Evolutionary conservation across 2,329 filamentous ascomycete species (phyloP).

Genomic region (Neoarthrinium moseri): DNA sequence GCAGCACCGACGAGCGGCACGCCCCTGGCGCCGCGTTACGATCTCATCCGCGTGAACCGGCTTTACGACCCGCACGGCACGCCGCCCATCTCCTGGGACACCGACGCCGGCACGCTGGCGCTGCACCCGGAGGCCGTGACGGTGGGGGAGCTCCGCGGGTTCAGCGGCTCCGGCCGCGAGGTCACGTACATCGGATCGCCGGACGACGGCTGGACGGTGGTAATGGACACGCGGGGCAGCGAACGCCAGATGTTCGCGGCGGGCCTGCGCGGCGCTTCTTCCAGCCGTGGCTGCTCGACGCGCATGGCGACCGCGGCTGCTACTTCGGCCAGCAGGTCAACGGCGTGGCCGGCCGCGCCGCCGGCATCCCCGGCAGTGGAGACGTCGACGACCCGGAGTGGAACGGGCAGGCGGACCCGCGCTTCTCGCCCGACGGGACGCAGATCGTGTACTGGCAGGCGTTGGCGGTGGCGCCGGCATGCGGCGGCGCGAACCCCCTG

Average conservation of each 20-base stretch:
- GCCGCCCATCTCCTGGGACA: constrained; percentile 20
- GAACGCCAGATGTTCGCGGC: constrained; percentile 39
- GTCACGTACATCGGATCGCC: constrained; percentile 41
- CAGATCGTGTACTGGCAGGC: constrained; percentile 41
- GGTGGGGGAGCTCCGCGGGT: constrained; percentile 44
- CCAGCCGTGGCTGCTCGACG: constrained; percentile 41
- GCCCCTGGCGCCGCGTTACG: constrained; percentile 33
- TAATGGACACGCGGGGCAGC: constrained; percentile 41
- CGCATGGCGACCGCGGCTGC: constrained; percentile 39
- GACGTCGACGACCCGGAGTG: constrained; percentile 42
- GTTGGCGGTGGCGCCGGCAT: constrained; percentile 35
- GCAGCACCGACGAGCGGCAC: constrained; percentile 25
- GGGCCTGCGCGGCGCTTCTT: constrained; percentile 44
- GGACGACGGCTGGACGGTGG: constrained; percentile 40
- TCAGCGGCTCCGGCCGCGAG: constrained; percentile 38
- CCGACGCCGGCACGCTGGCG: constrained; percentile 24
- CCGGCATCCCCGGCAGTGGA: constrained; percentile 28
- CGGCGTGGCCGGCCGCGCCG: constrained; percentile 29
- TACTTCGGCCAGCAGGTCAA: constrained; percentile 46
- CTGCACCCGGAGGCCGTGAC: constrained; percentile 29
- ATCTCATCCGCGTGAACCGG: constrained; percentile 35
- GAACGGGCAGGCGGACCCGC: constrained; percentile 46
- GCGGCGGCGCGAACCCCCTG: constrained; percentile 41
- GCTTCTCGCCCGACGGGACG: constrained; percentile 39
- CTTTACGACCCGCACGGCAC: constrained; percentile 25